Evolutionary conservation across 139 green algal genomes (phyloP), one percentile per base, ranked within the genome.

Genomic region (Picochlorum sp.): DNA sequence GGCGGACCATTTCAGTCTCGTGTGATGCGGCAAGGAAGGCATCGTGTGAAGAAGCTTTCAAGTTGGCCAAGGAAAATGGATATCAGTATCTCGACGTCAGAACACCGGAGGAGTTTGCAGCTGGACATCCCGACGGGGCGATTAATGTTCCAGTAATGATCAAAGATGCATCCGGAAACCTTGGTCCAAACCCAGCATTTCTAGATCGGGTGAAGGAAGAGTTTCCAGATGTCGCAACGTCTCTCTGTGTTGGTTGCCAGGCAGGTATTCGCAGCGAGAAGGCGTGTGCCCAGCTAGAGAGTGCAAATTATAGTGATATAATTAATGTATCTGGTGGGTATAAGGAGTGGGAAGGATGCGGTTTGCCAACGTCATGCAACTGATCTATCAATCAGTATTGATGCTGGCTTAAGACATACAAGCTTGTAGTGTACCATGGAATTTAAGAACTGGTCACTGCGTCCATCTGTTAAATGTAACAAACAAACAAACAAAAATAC

Each of bases 131-230:
- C 14, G 57, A 45, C 2, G 45, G 63, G 7, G 65, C 67, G 10
- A 13, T 45, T n/a, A 74, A 75, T 24, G 35, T 74, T 30, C 67
- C 67, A 12, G 63, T 74, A 5, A 55, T 52, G 33, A 5, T 71
- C 5, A 72, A 58, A 32, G 41, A 51, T n/a, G 33, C 26, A 26
- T 35, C 37, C 41, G 9, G 8, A n/a, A 41, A 61, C 31, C 29
- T 33, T 14, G 35, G 16, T 16, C 54, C 55, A 16, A 71, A 71
- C 32, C 40, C 55, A 3, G 44, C 52, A 18, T 71, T 71, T 35
- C 14, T 60, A 3, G 13, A 37, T 31, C 31, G 52, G 39, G 63
- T 55, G 33, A 7, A 33, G 44, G 44, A 53, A 22, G 12, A 9
- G 10, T 53, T 53, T 53, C 22, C 44, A 53, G 24, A 53, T 31